Evolutionary conservation across 345 rosid species (phyloP).

Genomic region (Dipteronia sinensis): DNA sequence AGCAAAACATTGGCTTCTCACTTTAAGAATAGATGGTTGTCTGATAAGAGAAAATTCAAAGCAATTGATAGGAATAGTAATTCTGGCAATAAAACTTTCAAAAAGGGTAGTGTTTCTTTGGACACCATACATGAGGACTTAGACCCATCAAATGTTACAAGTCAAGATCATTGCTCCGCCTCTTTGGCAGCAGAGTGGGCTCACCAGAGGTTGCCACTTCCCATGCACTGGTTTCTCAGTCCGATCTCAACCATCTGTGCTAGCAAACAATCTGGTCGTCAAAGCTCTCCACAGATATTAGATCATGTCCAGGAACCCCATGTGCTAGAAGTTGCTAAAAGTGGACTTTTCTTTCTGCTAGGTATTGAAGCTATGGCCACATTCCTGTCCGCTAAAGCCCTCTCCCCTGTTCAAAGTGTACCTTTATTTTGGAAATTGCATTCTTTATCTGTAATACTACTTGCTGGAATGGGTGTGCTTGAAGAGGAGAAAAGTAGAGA

Average conservation of each 20-base stretch:
- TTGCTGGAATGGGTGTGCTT: constrained; percentile 70
- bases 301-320: constrained; percentile 32
- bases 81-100: constrained; percentile 25
- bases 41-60: constrained; percentile 56
- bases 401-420: constrained; percentile 54
- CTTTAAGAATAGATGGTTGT: constrained; percentile 70
- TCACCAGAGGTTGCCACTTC: constrained; percentile 83
- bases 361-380: constrained; percentile 70
- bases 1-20: constrained; percentile 63
- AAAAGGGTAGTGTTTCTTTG: constrained; percentile 42
- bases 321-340: constrained; percentile 57
- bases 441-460: constrained; percentile 68
- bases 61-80: constrained; percentile 24
- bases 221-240: constrained; percentile 91
- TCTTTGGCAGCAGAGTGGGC: constrained; percentile 67
- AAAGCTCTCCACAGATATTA: constrained; percentile 23
- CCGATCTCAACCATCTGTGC: constrained; percentile 56
- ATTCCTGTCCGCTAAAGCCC: constrained; percentile 33
- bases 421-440: constrained; percentile 88
- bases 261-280: constrained; percentile 36
- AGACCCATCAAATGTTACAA: constrained; percentile 44
- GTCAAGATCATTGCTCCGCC: constrained; percentile 31
- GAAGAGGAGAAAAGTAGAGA: constrained; percentile 68
- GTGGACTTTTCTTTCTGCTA: constrained; percentile 77
- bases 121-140: constrained; percentile 78